Conservation (phyloP, 1,284 basidiomycete genomes). For the Hymenochaete sp. region DNA sequence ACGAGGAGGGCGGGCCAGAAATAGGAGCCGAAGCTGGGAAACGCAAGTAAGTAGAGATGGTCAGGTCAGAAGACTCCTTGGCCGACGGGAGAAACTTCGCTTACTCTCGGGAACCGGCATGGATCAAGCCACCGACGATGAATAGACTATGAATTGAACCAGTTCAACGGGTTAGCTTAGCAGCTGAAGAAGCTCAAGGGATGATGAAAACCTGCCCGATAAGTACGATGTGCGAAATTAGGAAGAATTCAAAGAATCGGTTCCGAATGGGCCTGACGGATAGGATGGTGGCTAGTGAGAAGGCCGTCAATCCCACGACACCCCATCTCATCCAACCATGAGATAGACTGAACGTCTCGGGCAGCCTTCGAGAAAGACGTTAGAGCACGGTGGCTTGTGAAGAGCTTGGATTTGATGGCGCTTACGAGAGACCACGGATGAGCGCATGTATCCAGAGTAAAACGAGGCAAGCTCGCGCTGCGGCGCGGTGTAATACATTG, state of each 20-base stretch:
- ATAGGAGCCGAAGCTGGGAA: slow-evolving; percentile 27
- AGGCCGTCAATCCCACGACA: slow-evolving; percentile 30
- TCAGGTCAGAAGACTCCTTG: neutral
- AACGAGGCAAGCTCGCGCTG: slow-evolving; percentile 28
- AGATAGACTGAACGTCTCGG: slow-evolving; percentile 25
- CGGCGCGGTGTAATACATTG: slow-evolving; percentile 31
- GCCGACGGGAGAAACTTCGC: slow-evolving; percentile 12
- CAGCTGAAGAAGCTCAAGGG: neutral
- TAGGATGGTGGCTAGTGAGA: slow-evolving; percentile 33
- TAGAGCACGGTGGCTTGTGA: too few relatives aligned
- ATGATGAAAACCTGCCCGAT: slow-evolving; percentile 25
- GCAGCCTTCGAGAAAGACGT: slow-evolving; percentile 21
- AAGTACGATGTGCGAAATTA: slow-evolving; percentile 37
- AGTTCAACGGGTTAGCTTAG: slow-evolving; percentile 1
- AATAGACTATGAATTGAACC: slow-evolving; percentile 24
- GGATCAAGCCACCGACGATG: slow-evolving; percentile 28
- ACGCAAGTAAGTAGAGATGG: too few relatives aligned
- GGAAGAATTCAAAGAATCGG: slow-evolving; percentile 39
- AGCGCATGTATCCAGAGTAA: slow-evolving; percentile 31
- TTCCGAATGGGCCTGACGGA: slow-evolving; percentile 34
- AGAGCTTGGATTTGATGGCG: too few relatives aligned
- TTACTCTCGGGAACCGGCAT: slow-evolving; percentile 26
- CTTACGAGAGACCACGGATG: slow-evolving; percentile 22
- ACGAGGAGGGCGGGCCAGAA: slow-evolving; percentile 36
- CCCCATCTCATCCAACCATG: slow-evolving; percentile 32